phyloP scores from a whole-genome alignment of 495 filamentous ascomycete species.

The Pseudevernia furfuracea region DNA sequence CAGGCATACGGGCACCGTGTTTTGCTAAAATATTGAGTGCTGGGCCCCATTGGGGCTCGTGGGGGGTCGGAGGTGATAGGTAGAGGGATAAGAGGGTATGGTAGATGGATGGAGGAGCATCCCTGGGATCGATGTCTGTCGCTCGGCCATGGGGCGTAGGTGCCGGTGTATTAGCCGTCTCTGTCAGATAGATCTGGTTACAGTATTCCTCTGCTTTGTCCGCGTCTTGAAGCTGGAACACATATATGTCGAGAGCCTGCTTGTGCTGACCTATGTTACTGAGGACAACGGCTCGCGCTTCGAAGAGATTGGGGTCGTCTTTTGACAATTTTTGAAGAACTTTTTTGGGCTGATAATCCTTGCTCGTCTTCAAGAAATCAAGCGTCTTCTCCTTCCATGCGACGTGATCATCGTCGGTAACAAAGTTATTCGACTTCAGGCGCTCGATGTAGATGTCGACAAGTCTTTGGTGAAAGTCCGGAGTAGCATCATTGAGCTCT shows the following conservation, averaged over 20 bases:
- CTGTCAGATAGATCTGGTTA: slow-evolving; percentile 65
- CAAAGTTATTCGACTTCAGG: slow-evolving; percentile 42
- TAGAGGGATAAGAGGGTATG: slow-evolving; percentile 86
- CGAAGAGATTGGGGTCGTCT: slow-evolving; percentile 80
- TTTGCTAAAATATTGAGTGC: slow-evolving; percentile 81
- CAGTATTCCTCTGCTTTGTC: slow-evolving; percentile 94
- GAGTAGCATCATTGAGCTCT: slow-evolving; percentile 76
- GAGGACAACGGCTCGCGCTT: slow-evolving; percentile 83
- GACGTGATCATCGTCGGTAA: slow-evolving; percentile 44
- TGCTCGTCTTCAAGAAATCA: slow-evolving; percentile 64
- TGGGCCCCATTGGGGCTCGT: slow-evolving; percentile 65
- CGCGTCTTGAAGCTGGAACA: slow-evolving; percentile 84
- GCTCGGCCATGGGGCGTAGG: slow-evolving; percentile 33
- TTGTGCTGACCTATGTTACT: slow-evolving; percentile 94
- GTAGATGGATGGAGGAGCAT: slow-evolving; percentile 68
- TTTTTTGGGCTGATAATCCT: slow-evolving; percentile 69
- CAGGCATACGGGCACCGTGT: slow-evolving; percentile 86
- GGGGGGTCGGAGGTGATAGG: slow-evolving; percentile 68
- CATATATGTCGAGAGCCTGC: slow-evolving; percentile 90
- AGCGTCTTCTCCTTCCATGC: slow-evolving; percentile 59
- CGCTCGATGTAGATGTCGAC: slow-evolving; percentile 66
- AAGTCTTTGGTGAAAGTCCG: slow-evolving; percentile 79
- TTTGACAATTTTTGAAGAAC: slow-evolving; percentile 67
- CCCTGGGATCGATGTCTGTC: slow-evolving; percentile 45
- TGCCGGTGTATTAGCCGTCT: slow-evolving; percentile 37